These are phyloP conservation scores for Triticum monococcum DNA, from an alignment of 176 grass and related monocot species.

Conservation along the genomic window DNA sequence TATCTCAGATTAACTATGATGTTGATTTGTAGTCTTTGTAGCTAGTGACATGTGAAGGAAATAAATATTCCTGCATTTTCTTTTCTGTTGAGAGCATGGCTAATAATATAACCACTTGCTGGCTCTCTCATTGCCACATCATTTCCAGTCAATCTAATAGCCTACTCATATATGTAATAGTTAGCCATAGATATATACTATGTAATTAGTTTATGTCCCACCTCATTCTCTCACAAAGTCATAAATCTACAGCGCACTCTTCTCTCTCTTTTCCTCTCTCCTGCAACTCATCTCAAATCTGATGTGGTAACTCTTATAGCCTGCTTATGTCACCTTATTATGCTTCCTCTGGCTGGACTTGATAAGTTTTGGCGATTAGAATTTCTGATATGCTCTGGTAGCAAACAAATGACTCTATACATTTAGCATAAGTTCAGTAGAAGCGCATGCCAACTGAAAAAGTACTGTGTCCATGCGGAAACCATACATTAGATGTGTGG, in stretches of 20 bases:
- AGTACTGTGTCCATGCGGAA: not conserved
- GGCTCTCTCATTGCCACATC: not conserved
- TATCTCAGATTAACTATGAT: not conserved
- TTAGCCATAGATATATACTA: not conserved
- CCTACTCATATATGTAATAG: not conserved
- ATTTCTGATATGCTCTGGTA: not conserved
- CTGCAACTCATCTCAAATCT: not conserved
- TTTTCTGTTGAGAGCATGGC: not conserved
- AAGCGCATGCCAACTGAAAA: not conserved
- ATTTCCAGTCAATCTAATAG: not conserved
- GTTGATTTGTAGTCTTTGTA: constrained; percentile 6
- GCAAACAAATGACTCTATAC: not conserved
- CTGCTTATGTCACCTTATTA: not conserved
- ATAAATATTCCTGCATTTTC: not conserved
- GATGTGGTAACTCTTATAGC: not conserved
- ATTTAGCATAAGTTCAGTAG: not conserved
- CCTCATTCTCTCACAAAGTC: not conserved
- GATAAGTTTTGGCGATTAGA: not conserved
- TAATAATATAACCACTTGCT: not conserved
- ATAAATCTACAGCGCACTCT: not conserved
- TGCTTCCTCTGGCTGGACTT: not conserved
- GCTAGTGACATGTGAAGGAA: not conserved
- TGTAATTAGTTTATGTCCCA: not conserved
- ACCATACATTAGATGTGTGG: not conserved
- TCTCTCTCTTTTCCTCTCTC: not conserved